Conservation (phyloP, 2,329 filamentous ascomycete genomes). For the Zymoseptoria ardabiliae region DNA sequence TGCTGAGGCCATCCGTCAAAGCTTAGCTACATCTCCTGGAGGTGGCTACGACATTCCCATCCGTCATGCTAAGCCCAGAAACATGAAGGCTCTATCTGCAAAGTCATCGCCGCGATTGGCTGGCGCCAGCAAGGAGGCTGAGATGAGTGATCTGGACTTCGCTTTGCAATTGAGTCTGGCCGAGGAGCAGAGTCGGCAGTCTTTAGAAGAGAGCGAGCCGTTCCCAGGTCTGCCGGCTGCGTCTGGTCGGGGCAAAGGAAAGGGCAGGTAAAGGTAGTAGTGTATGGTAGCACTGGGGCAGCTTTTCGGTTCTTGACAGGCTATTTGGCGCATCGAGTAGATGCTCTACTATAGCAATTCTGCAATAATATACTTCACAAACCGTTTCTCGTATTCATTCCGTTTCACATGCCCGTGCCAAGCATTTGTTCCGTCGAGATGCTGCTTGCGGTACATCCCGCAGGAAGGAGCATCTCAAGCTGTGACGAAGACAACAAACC, state of each 20-base stretch:
- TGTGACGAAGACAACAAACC: not conserved
- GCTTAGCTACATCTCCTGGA: slow-evolving; percentile 28
- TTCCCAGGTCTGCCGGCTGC: slow-evolving; percentile 25
- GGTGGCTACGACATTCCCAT: slow-evolving; percentile 39
- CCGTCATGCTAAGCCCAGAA: slow-evolving; percentile 35
- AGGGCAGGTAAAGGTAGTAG: slow-evolving; percentile 15
- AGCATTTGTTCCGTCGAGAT: not conserved
- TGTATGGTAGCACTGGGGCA: not conserved
- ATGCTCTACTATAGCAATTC: not conserved
- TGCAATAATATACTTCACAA: not conserved
- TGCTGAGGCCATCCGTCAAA: slow-evolving; percentile 55
- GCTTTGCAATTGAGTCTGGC: slow-evolving; percentile 56
- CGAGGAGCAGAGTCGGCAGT: slow-evolving; percentile 45
- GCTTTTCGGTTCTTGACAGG: not conserved
- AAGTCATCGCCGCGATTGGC: slow-evolving; percentile 27
- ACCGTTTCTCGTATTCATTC: not conserved
- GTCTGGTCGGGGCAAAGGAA: slow-evolving; percentile 21
- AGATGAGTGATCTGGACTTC: slow-evolving; percentile 53
- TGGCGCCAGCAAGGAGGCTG: slow-evolving; percentile 30
- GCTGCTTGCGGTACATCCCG: not conserved
- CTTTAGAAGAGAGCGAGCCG: slow-evolving; percentile 9
- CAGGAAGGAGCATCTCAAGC: not conserved
- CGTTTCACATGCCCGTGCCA: not conserved
- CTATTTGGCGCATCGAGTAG: not conserved
- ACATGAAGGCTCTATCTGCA: slow-evolving; percentile 15